phyloP scores from a whole-genome alignment of 2,329 filamentous ascomycete genomes.

The Aspergillus neoniger region DNA sequence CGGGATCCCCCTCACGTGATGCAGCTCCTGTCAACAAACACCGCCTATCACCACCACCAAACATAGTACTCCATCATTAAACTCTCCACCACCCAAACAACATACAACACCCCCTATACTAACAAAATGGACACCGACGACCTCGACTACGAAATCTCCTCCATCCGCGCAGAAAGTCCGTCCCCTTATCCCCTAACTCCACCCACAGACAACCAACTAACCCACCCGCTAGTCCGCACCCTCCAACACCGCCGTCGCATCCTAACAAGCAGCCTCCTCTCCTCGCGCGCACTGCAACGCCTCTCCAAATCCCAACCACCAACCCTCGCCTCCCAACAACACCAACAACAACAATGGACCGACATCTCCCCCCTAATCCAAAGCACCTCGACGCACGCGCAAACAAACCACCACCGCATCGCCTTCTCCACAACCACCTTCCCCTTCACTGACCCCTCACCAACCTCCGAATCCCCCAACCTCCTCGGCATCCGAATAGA shows the following conservation, averaged over 20 bases:
- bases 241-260: conserved; percentile 43
- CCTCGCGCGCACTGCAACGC: conserved; percentile 40
- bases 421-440: conserved; percentile 49
- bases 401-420: conserved; percentile 46
- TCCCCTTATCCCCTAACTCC: background rate
- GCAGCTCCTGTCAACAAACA: conserved; percentile 8
- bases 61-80: background rate
- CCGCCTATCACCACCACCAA: conserved; percentile 2
- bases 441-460: conserved; percentile 48
- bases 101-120: background rate
- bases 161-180: conserved; percentile 46
- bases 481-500: conserved; percentile 48
- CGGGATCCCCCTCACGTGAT: conserved; percentile 13
- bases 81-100: conserved; percentile 5
- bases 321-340: background rate
- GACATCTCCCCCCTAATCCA: conserved; percentile 38
- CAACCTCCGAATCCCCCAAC: conserved; percentile 29
- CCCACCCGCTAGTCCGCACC: conserved; percentile 37
- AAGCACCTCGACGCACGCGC: conserved; percentile 34
- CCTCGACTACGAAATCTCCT: conserved; percentile 45
- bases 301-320: conserved; percentile 6
- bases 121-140: conserved; percentile 22
- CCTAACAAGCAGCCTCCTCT: conserved; percentile 45
- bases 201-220: conserved; percentile 13
- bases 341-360: background rate